Percentiles rank a stretch among this genome's conserved stretches.
Evolutionary conservation across 2,329 filamentous ascomycete genomes (phyloP).

Genomic region (Beauveria australis): DNA sequence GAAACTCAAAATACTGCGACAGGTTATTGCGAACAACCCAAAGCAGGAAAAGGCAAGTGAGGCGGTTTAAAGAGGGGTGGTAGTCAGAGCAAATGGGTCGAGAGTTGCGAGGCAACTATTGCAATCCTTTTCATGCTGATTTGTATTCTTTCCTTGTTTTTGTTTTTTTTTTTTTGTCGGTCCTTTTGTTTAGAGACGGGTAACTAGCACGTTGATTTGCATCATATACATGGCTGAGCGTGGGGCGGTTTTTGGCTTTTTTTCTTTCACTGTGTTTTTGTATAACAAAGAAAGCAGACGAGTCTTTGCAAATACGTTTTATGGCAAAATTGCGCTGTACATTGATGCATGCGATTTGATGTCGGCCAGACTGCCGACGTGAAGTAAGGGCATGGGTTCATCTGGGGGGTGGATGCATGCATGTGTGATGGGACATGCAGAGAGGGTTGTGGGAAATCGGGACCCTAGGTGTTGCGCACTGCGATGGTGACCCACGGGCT

Average conservation of each 20-base stretch:
- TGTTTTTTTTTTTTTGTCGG: neutral
- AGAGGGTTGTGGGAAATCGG: neutral
- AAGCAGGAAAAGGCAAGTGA: slow-evolving; percentile 16
- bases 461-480: no score
- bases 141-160: slow-evolving; percentile 4
- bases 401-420: neutral
- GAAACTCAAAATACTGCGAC: slow-evolving; percentile 67
- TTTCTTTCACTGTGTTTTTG: neutral
- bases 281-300: neutral
- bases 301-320: neutral
- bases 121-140: neutral
- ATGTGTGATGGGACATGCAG: neutral
- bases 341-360: neutral
- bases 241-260: neutral
- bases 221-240: slow-evolving; percentile 7
- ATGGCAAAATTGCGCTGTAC: neutral
- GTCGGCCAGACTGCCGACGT: neutral
- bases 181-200: neutral
- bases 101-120: neutral
- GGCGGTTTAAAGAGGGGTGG: neutral
- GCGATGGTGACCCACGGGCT: neutral
- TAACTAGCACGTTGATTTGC: neutral
- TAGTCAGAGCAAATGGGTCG: neutral
- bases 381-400: neutral
- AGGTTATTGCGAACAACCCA: slow-evolving; percentile 50